Base-by-base conservation (phyloP, 805 yeast species). In the Zygotorulaspora sp. region DNA sequence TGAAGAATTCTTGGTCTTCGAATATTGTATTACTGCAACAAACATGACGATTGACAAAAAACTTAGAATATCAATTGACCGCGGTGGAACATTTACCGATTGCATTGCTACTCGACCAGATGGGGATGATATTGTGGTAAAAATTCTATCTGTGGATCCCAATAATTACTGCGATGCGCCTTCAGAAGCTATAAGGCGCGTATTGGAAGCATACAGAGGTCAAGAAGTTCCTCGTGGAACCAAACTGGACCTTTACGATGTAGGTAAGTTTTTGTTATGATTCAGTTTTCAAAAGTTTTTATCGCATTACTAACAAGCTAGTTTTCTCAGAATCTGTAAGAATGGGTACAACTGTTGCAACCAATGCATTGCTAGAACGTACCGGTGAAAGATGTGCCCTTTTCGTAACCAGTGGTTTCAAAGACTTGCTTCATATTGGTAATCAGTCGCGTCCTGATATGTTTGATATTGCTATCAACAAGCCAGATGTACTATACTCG, bases 81-180 rank as follows among this genome's bases (percentile, higher is more conserved):
- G 89, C 44, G 96, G 96, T 47, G 97, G 97, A 44, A 89, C 97
- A 0, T 88, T 88, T 66, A 86, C 96, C 1, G 97, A 85, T 52
- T 70, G 82, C 61, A 62, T 77, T 36, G 74, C 75, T 55, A 53
- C 68, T 11, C 72, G 70, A 25, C 61, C 70, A 42, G 62, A 61
- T 17, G 68, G 70, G 30, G 74, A 71, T 23, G 89, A 83, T 53
- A 70, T 74, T 24, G 77, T 83, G 2, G 71, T 88, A 58, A 89
- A 88, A 59, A 63, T 88, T 16, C 67, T 88, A 18, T 85, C 95
- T 0, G 96, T 84, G 2, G 96, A 88, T 53, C 95, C 96, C 1
- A 67, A 71, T 14, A 88, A 89, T 61, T 88, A 88, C 56, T 65
- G 70, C 2, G 97, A 89, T 68, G 95, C 97, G 0, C 94, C 95